Evolutionary conservation across 1,139 yeast species (phyloP).

Genomic region (Pneumocystis canis): DNA sequence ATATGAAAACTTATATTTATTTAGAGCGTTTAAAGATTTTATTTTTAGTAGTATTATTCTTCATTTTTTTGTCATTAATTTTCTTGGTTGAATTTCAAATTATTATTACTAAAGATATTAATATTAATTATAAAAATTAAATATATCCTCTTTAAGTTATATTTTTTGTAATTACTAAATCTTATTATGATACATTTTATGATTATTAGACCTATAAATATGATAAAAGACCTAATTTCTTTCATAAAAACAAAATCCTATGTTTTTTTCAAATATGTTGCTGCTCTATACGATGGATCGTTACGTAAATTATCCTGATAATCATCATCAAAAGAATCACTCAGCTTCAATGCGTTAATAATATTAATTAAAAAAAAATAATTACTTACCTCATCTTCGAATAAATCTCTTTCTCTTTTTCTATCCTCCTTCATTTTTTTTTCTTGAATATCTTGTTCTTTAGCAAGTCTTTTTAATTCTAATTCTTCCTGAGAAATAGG

Average conservation of each 20-base stretch:
- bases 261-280: conserved; percentile 1
- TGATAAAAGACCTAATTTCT: neutral
- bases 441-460: conserved; percentile 5
- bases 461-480: conserved; percentile 5
- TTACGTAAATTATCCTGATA: neutral
- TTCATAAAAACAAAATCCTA: neutral
- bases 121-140: neutral
- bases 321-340: neutral
- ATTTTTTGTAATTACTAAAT: neutral
- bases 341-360: neutral
- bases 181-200: neutral
- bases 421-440: neutral
- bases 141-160: neutral
- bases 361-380: neutral
- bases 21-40: conserved; percentile 73
- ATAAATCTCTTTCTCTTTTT: neutral
- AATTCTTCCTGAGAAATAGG: conserved; percentile 24
- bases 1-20: neutral
- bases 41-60: conserved; percentile 73
- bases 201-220: neutral
- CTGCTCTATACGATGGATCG: neutral
- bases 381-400: conserved; percentile 6
- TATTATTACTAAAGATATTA: neutral
- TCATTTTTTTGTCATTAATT: conserved; percentile 81
- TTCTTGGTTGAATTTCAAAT: conserved; percentile 31